Conservation (phyloP, 805 yeast genomes). For the Kuraishia borneana region DNA sequence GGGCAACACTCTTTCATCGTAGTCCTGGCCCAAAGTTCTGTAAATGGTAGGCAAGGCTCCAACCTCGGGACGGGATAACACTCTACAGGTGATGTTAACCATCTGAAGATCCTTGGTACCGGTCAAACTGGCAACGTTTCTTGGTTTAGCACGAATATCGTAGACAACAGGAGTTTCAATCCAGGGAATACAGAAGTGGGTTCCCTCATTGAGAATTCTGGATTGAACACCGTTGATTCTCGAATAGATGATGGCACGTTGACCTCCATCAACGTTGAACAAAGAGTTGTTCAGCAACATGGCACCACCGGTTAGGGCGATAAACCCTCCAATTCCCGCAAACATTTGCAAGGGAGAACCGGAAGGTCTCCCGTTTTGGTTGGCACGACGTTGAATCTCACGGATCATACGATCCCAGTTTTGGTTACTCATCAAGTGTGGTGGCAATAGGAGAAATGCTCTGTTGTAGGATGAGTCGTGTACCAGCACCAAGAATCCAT, state of each 20-base stretch:
- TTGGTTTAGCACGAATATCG: constrained; percentile 95
- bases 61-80: constrained; percentile 80
- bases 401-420: constrained; percentile 44
- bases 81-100: constrained; percentile 99
- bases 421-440: constrained; percentile 25
- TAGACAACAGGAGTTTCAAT: constrained; percentile 84
- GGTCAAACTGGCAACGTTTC: constrained; percentile 90
- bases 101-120: constrained; percentile 98
- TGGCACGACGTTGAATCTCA: constrained; percentile 35
- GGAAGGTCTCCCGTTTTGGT: constrained; percentile 15
- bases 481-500: background rate
- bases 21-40: constrained; percentile 88
- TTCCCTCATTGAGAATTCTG: constrained; percentile 82
- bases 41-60: constrained; percentile 70
- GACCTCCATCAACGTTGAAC: constrained; percentile 96
- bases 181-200: constrained; percentile 92
- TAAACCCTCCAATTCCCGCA: constrained; percentile 53
- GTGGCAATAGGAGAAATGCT: too few relatives aligned
- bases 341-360: constrained; percentile 39
- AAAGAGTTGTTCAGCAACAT: constrained; percentile 42
- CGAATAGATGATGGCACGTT: constrained; percentile 89
- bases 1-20: constrained; percentile 94
- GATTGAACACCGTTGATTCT: constrained; percentile 79
- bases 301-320: constrained; percentile 48
- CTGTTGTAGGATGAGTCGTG: background rate